Conservation (phyloP, 192 early-diverging fungal species). For the Rhizophagus sp. region DNA sequence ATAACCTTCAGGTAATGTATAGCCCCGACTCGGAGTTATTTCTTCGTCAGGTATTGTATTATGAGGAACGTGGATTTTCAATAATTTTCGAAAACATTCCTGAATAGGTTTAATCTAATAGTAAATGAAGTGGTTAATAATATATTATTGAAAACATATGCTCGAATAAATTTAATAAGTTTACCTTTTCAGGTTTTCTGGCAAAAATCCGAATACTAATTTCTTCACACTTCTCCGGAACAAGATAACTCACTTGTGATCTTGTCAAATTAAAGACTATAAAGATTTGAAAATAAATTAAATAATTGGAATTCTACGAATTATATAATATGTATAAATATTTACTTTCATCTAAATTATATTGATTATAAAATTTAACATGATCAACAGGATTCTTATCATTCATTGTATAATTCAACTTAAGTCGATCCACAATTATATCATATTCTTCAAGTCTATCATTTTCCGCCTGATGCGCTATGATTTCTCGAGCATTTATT, state of each 20-base stretch:
- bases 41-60: background rate
- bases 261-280: conserved; percentile 66
- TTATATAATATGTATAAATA: background rate
- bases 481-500: conserved; percentile 60
- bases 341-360: conserved; percentile 15
- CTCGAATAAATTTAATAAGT: background rate
- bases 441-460: conserved; percentile 68
- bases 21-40: background rate
- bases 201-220: conserved; percentile 67
- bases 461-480: conserved; percentile 56
- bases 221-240: conserved; percentile 72
- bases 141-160: no score
- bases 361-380: conserved; percentile 67
- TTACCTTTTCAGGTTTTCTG: conserved; percentile 54
- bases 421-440: conserved; percentile 71
- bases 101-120: background rate
- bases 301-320: background rate
- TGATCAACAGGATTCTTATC: conserved; percentile 85
- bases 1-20: background rate
- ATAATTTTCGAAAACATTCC: conserved; percentile 6
- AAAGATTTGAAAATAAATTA: background rate
- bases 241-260: conserved; percentile 70
- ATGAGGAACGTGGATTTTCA: background rate
- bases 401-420: conserved; percentile 84
- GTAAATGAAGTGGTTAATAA: background rate